Base-by-base conservation (phyloP, 257 asterid genomes). In the Rhazya stricta region DNA sequence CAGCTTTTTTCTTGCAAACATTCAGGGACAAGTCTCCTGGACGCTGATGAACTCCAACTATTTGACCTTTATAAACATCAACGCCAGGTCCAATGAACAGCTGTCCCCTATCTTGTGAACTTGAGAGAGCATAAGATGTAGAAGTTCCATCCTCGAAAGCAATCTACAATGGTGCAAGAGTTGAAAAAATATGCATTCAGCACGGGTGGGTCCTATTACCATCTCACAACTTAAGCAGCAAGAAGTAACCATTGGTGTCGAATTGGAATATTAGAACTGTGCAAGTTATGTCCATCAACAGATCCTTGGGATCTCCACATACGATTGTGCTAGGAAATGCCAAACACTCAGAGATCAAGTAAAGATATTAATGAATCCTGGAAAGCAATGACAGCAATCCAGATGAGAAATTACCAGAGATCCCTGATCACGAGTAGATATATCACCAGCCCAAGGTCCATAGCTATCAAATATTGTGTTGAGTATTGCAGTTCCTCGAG, bases 401-500 rank as follows among this genome's bases (percentile, higher is more conserved):
- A 41, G 41, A 50, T 57, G 37, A 67, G 36, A 76, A 62, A 76
- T 84, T 92, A 95, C 99, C 96, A 95, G 86, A 41, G 99, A 92
- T 74, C 99, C 99, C 46, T 41, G 91, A 85, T 92, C 99, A 58
- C 99, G 99, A 72, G 99, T 95, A 75, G 77, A 87, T 78, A 95
- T 91, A 78, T 92, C 98, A 60, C 99, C 99, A 43, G 98, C 98
- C 98, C 97, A 91, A 56, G 96, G 85, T 43, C 96, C 99, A 71
- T 92, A 95, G 79, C 90, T 88, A 50, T 95, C 97, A 70, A 95
- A 95, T 78, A 95, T 83, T 9, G 99, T 95, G 78, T 95, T 91
- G 82, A 95, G 91, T 77, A 92, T 81, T 18, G 99, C 99, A 56
- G 99, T 95, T 76, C 99, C 99, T 72, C 99, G 90, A 60, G 99